Evolutionary conservation across 306 rosid genomes (phyloP), one percentile per base, ranked within the genome.

Genomic region (Gastrolobium bilobum): DNA sequence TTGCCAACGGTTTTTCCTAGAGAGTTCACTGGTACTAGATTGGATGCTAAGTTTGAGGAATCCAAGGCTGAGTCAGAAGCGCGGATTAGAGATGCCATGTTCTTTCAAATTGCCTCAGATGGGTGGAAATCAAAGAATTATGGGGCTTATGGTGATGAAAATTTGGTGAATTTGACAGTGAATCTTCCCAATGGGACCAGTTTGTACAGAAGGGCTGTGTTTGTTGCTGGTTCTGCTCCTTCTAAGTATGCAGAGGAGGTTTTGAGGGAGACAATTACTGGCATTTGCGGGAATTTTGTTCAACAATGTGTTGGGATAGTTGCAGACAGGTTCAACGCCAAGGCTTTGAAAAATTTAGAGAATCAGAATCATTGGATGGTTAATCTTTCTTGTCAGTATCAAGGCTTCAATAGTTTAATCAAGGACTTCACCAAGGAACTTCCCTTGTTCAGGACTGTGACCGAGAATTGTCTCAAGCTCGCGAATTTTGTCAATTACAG

Each of bases 151-250:
- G 86, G 88, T 7, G 86, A 85, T 9, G 94, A 88, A 8, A 86
- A 66, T 64, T 81, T 92, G 71, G 97, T 94, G 40, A 94, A 86
- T 77, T 79, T 94, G 78, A 87, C 85, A 0, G 97, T 92, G 51
- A 94, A 94, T 84, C 90, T 94, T 10, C 99, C 97, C 0, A 91
- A 94, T 81, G 99, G 99, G 81, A 94, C 97, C 68, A 94, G 97
- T 73, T 52, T 92, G 86, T 94, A 89, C 86, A 80, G 97, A 51
- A 86, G 73, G 35, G 97, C 97, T 0, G 86, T 92, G 79, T 94
- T 92, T 77, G 86, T 92, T 4, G 63, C 85, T 6, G 92, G 92
- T 35, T 86, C 91, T 43, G 95, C 85, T 44, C 97, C 97, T 60
- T 88, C 97, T 0, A 80, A 84, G 26, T 94, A 90, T 78, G 97